phyloP scores from a whole-genome alignment of 768 basidiomycete species.

The Gymnopilus dilepis region DNA sequence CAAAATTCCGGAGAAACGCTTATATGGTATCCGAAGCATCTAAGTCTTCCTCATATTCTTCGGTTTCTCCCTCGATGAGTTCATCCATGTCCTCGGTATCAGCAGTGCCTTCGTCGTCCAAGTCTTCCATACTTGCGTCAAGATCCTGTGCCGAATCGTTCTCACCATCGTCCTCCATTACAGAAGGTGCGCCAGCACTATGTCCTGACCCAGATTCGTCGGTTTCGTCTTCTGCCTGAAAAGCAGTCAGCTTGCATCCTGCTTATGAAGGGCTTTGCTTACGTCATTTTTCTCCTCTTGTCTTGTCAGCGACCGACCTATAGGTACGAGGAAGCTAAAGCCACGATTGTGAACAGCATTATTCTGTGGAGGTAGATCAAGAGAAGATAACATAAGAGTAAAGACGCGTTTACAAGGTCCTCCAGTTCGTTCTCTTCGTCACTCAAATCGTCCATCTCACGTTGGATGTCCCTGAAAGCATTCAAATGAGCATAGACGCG shows the following conservation, averaged over 20 bases:
- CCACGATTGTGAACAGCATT: slow-evolving; percentile 67
- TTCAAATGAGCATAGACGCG: slow-evolving; percentile 63
- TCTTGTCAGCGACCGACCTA: slow-evolving; percentile 74
- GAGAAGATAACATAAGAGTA: slow-evolving; percentile 1
- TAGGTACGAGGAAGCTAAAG: slow-evolving; percentile 69
- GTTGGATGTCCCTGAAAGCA: slow-evolving; percentile 67
- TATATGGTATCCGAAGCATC: slow-evolving; percentile 38
- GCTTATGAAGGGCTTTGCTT: slow-evolving; percentile 26
- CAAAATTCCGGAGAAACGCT: too few relatives aligned
- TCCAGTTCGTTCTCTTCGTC: slow-evolving; percentile 87
- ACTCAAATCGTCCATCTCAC: slow-evolving; percentile 83
- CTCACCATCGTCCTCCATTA: slow-evolving; percentile 54
- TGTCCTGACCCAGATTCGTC: slow-evolving; percentile 52
- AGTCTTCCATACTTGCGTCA: slow-evolving; percentile 68
- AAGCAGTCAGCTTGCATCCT: slow-evolving; percentile 3
- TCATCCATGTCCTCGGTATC: slow-evolving; percentile 51
- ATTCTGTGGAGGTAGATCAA: slow-evolving; percentile 46
- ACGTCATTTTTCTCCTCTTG: slow-evolving; percentile 89
- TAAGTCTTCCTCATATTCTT: slow-evolving; percentile 63
- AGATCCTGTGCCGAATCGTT: slow-evolving; percentile 56
- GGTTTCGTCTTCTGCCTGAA: slow-evolving; percentile 52
- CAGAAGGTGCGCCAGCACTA: slow-evolving; percentile 45
- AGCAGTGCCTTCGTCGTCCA: slow-evolving; percentile 51
- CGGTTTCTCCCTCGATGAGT: slow-evolving; percentile 50
- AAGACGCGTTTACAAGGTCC: slow-evolving; percentile 56